These are phyloP conservation scores for Flaveria linearis DNA, from an alignment of 129 eudicot species.

Conservation along the genomic window DNA sequence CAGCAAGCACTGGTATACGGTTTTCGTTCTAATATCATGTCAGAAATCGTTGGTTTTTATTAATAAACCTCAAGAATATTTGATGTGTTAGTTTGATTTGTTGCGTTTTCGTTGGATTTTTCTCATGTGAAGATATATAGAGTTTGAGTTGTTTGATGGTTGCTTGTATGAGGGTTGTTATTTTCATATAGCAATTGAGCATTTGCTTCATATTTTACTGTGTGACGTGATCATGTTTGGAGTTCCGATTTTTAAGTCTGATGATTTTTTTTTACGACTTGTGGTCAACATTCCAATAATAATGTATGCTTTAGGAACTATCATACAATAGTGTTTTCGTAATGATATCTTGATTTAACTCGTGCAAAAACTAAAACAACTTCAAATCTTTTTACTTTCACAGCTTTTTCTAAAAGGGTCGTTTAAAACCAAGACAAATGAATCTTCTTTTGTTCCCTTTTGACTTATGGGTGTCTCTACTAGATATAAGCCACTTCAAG, in stretches of 20 bases:
- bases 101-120: slow-evolving; percentile 26
- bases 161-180: slow-evolving; percentile 42
- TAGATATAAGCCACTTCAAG: too few relatives aligned
- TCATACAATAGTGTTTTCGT: too few relatives aligned
- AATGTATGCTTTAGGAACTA: too few relatives aligned
- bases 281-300: too few relatives aligned
- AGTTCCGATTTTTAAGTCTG: too few relatives aligned
- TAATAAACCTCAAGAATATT: slow-evolving; percentile 52
- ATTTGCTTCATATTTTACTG: slow-evolving; percentile 28
- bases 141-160: slow-evolving; percentile 52
- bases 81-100: slow-evolving; percentile 34
- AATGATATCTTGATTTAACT: background rate
- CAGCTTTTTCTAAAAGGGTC: too few relatives aligned
- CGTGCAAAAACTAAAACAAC: too few relatives aligned
- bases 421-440: too few relatives aligned
- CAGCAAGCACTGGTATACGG: slow-evolving; percentile 66
- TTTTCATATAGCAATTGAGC: slow-evolving; percentile 41
- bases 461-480: too few relatives aligned
- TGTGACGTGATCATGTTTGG: background rate
- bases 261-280: too few relatives aligned
- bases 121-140: slow-evolving; percentile 37
- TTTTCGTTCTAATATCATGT: slow-evolving; percentile 57
- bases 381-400: too few relatives aligned
- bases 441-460: too few relatives aligned
- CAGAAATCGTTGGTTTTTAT: slow-evolving; percentile 24